Conservation (phyloP, 257 asterid species). For the Nicotiana paniculata region DNA sequence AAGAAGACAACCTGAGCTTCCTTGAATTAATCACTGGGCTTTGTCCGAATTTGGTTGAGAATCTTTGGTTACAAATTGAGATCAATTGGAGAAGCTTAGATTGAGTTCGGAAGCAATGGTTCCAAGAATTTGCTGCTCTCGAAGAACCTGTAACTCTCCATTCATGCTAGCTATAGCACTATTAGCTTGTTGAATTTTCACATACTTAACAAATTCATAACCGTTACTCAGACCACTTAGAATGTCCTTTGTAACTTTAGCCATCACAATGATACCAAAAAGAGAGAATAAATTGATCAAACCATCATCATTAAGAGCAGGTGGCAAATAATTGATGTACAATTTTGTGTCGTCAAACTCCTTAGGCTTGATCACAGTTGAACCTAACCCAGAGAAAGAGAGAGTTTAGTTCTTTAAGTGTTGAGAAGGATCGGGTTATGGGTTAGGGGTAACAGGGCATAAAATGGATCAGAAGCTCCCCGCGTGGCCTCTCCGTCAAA, state of each 20-base stretch:
- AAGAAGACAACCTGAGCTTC: too few species aligned
- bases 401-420: too few species aligned
- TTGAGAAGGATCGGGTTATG: too few species aligned
- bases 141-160: slow-evolving; percentile 73
- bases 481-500: too few species aligned
- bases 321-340: slow-evolving; percentile 86
- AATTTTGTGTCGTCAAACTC: slow-evolving; percentile 84
- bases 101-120: too few species aligned
- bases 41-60: too few species aligned
- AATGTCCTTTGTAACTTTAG: slow-evolving; percentile 88
- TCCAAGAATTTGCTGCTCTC: too few species aligned
- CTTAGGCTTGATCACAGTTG: slow-evolving; percentile 55
- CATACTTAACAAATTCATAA: slow-evolving; percentile 89
- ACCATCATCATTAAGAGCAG: slow-evolving; percentile 79
- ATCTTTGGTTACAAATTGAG: too few species aligned
- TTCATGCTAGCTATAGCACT: slow-evolving; percentile 85
- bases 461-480: too few species aligned
- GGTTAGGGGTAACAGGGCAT: too few species aligned
- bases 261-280: slow-evolving; percentile 94
- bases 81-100: too few species aligned
- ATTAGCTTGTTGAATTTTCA: slow-evolving; percentile 77
- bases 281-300: slow-evolving; percentile 70
- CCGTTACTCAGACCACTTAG: slow-evolving; percentile 73
- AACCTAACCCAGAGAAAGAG: slow-evolving; percentile 34
- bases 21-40: too few species aligned